Base-by-base conservation (phyloP, 805 yeast genomes). In the Ascoidea asiatica region DNA sequence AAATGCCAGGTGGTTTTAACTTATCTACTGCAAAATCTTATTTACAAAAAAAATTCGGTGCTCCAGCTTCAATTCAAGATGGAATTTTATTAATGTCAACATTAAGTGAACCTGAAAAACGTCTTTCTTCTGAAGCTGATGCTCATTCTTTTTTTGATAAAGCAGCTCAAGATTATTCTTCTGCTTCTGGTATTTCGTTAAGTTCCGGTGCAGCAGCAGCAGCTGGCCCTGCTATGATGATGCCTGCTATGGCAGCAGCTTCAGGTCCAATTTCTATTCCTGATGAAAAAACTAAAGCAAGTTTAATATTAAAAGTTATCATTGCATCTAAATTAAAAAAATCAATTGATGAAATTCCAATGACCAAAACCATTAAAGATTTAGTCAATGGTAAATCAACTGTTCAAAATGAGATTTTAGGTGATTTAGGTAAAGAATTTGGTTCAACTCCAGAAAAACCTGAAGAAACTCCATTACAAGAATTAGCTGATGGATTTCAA, bases 1-100 rank as follows among this genome's bases (percentile, higher is more conserved):
- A 92, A 72, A 92, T 92, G 99, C 97, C 99, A 45, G 99, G 99
- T 75, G 99, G 99, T 20, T 92, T 92, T 67, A 84, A 95, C 38
- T 80, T 89, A 55, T 81, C 97, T 49, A 71, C 76, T 52, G 95
- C 95, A 43, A 82, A 97, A 72, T 87, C 89, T 64, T 85, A 92
- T 67, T 76, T 92, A 61, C 89, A 84, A 68, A 62, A 90, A 40
- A 79, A 90, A 64, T 92, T 86, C 84, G 98, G 98, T 53, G 75
- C 92, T 56, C 94, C 84, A 52, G 52, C 84, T 42, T 95, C 96
- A 55, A 81, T 97, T 72, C 97, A 90, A 69, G 97, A 92, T 63
- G 76, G 94, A 40, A 88, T 81, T 37, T 70, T 92, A 58, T 72
- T 92, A 54, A 58, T 78, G 44, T 94, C 96, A 22, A 71, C 92